Percentiles rank a stretch among this genome's conserved stretches.
phyloP scores from a whole-genome alignment of 768 basidiomycete genomes.

The Kwoniella pini region DNA sequence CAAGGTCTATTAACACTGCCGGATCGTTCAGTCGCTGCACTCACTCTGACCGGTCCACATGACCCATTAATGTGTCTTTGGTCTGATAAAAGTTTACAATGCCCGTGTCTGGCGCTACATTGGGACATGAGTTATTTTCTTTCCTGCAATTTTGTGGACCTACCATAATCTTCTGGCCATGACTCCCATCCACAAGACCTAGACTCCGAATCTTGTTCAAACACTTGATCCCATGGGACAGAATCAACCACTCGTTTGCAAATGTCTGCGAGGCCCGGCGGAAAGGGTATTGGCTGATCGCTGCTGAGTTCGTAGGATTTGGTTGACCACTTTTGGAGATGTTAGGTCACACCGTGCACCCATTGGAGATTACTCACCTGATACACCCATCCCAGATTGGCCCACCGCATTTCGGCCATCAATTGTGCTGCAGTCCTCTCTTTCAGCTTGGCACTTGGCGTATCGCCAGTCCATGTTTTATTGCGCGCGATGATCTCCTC shows the following conservation, averaged over 20 bases:
- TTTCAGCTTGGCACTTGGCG: conserved; percentile 65
- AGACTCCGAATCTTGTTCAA: conserved; percentile 23
- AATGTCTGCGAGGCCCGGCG: conserved; percentile 61
- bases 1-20: not conserved
- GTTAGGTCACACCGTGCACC: not conserved
- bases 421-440: conserved; percentile 63
- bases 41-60: conserved; percentile 90
- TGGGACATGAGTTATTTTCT: not conserved
- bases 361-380: conserved; percentile 56
- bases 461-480: conserved; percentile 62
- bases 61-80: conserved; percentile 91
- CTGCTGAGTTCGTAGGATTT: conserved; percentile 89
- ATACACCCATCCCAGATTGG: conserved; percentile 93
- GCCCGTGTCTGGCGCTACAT: conserved; percentile 85
- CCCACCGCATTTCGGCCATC: conserved; percentile 82
- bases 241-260: conserved; percentile 66
- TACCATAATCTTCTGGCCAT: conserved; percentile 81
- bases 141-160: conserved; percentile 15
- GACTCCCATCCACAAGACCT: conserved; percentile 64
- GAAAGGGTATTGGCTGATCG: conserved; percentile 65
- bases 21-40: conserved; percentile 5
- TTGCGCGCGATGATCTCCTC: conserved; percentile 61
- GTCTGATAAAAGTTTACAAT: conserved; percentile 95
- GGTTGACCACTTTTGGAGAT: conserved; percentile 71
- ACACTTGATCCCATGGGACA: conserved; percentile 74